Conservation (phyloP, 2,329 filamentous ascomycete genomes). For the Echinosphaeria canescens region DNA sequence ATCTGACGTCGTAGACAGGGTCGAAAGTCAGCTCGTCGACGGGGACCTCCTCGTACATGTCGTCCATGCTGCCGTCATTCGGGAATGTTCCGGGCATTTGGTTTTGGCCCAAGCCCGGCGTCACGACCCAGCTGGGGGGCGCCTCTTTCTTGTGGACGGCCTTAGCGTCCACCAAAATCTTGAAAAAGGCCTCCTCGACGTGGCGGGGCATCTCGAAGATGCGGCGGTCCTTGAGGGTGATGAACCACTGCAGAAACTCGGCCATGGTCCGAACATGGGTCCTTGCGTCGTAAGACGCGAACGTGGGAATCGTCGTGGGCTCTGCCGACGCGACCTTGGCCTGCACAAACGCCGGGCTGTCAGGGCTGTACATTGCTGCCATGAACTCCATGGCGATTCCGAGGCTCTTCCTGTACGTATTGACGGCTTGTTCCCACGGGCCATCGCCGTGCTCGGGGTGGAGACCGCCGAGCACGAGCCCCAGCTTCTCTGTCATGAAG, state of each 20-base stretch:
- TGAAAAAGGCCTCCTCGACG: constrained; percentile 6
- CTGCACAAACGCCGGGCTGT: no score
- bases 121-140: constrained; percentile 10
- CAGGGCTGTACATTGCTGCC: constrained; percentile 1
- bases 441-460: constrained; percentile 4
- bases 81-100: constrained; percentile 8
- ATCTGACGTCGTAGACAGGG: constrained; percentile 4
- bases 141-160: constrained; percentile 11
- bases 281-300: neutral
- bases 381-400: constrained; percentile 2
- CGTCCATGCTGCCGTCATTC: constrained; percentile 3
- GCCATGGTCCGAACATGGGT: constrained; percentile 4
- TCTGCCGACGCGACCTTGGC: no score
- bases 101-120: constrained; percentile 2
- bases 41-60: constrained; percentile 7
- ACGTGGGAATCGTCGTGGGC: no score
- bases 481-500: constrained; percentile 7
- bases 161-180: constrained; percentile 12
- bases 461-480: no score
- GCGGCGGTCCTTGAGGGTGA: constrained; percentile 4
- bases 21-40: constrained; percentile 5
- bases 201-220: constrained; percentile 3
- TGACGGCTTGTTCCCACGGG: constrained; percentile 3
- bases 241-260: constrained; percentile 7
- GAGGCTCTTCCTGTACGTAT: constrained; percentile 1